Percentiles rank a stretch among this genome's conserved stretches.
Conservation (phyloP, 1,284 basidiomycete genomes). For the Puccinia coronata region DNA sequence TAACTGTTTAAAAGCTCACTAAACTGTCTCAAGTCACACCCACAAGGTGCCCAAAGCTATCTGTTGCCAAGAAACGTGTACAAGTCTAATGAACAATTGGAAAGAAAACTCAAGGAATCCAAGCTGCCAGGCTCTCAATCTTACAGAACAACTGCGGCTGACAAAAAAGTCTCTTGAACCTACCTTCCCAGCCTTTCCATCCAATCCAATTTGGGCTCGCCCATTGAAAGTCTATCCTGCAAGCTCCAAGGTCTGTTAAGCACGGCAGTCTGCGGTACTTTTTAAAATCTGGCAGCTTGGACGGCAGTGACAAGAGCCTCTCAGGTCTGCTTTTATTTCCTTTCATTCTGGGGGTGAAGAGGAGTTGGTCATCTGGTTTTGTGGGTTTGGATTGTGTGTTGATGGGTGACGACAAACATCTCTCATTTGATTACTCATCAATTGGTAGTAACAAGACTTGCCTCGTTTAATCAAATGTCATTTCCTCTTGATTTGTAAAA, state of each 20-base stretch:
- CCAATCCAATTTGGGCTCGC: slow-evolving; percentile 15
- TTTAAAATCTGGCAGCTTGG: slow-evolving; percentile 29
- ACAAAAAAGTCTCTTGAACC: background rate
- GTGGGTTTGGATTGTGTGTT: too few relatives aligned
- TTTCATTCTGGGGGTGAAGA: too few relatives aligned
- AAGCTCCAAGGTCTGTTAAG: slow-evolving; percentile 14
- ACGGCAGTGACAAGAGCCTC: slow-evolving; percentile 12
- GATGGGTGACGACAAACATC: too few relatives aligned
- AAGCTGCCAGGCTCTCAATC: background rate
- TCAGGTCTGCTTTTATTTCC: too few relatives aligned
- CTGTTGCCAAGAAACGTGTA: background rate
- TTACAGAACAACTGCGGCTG: background rate
- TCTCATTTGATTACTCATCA: too few relatives aligned
- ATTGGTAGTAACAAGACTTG: too few relatives aligned
- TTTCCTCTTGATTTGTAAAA: too few relatives aligned
- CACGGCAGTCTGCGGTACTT: slow-evolving; percentile 18
- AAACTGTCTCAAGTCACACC: background rate
- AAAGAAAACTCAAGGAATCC: background rate
- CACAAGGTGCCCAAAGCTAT: background rate
- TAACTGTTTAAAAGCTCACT: too few relatives aligned
- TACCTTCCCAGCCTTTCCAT: slow-evolving; percentile 21
- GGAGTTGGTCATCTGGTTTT: too few relatives aligned
- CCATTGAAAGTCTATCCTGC: slow-evolving; percentile 10
- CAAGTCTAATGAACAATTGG: background rate
- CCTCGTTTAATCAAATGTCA: too few relatives aligned